These are phyloP conservation scores for Alloteropsis semialata DNA, from an alignment of 176 grass and related monocot genomes.

Conservation along the genomic window DNA sequence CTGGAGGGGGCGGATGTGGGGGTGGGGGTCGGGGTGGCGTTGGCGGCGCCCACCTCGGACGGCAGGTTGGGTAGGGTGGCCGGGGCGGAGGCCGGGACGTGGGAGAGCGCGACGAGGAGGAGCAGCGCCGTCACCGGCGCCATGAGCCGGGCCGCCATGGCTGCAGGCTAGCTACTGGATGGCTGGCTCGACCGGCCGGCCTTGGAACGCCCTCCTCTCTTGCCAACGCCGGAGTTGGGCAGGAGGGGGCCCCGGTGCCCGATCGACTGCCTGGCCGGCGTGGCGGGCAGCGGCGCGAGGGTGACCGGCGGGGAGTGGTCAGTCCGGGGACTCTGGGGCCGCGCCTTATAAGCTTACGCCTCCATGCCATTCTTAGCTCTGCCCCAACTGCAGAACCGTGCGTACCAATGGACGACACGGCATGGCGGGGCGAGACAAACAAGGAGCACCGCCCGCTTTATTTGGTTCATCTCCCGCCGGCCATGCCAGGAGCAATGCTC, in stretches of 20 bases:
- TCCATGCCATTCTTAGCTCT: slow-evolving; percentile 11
- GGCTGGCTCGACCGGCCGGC: neutral
- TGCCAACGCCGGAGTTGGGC: slow-evolving; percentile 1
- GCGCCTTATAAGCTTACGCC: neutral
- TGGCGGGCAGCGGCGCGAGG: neutral
- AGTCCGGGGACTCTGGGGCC: neutral
- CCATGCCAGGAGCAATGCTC: no score
- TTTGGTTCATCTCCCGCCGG: no score
- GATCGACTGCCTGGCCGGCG: neutral
- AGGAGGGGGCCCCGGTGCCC: slow-evolving; percentile 7
- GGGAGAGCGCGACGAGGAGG: neutral
- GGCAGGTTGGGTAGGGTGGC: neutral
- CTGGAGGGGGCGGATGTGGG: neutral
- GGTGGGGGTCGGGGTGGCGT: neutral
- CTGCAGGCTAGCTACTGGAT: neutral
- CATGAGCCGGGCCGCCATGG: neutral
- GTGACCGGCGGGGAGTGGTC: neutral
- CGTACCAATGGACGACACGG: neutral
- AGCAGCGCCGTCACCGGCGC: no score
- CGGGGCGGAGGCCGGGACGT: neutral
- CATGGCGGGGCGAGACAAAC: neutral
- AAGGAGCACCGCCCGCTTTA: slow-evolving; percentile 9
- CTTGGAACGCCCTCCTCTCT: neutral
- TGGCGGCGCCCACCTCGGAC: neutral
- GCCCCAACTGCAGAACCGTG: neutral